A percentile compares a stretch with the other conserved stretches of the same genome.
Evolutionary conservation across 345 rosid genomes (phyloP).

Genomic region (Ceriops zippeliana): DNA sequence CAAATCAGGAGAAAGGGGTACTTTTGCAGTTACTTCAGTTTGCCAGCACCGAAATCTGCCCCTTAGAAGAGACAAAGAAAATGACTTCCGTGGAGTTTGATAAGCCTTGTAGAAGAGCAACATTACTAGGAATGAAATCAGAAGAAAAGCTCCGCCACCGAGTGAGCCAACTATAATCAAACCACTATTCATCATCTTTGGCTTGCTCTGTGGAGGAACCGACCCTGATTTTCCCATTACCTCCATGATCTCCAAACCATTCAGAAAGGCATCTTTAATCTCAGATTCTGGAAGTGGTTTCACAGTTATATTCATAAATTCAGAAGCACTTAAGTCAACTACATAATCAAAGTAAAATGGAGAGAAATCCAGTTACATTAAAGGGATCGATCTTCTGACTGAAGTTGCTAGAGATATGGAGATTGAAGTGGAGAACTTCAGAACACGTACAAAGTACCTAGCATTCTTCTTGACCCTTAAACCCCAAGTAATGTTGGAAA

Average conservation of each 20-base stretch:
- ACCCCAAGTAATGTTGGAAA: slow-evolving; percentile 42
- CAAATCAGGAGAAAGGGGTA: slow-evolving; percentile 23
- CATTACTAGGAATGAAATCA: slow-evolving; percentile 18
- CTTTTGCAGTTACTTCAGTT: slow-evolving; percentile 14
- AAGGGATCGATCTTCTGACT: slow-evolving; percentile 25
- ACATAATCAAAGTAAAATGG: slow-evolving; percentile 45
- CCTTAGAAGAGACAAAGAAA: slow-evolving; percentile 10
- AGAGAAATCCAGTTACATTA: rapidly evolving
- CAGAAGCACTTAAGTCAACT: slow-evolving; percentile 40
- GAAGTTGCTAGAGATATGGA: slow-evolving; percentile 35
- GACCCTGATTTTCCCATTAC: slow-evolving; percentile 20
- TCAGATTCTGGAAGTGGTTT: not conserved
- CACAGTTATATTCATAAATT: slow-evolving; percentile 30
- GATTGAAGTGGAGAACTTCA: slow-evolving; percentile 21
- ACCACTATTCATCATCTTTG: slow-evolving; percentile 2
- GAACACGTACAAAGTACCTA: slow-evolving; percentile 37
- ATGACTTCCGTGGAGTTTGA: not conserved
- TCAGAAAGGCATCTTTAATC: slow-evolving; percentile 23
- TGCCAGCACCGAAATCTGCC: slow-evolving; percentile 24
- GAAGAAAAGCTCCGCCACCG: not conserved
- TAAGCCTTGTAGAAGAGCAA: not conserved
- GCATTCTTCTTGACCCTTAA: slow-evolving; percentile 37
- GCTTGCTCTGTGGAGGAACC: not conserved
- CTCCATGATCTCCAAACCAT: slow-evolving; percentile 57
- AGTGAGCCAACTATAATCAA: not conserved